These are phyloP conservation scores for Ogataea salicorniae DNA, from an alignment of 805 yeast species.

Conservation along the genomic window DNA sequence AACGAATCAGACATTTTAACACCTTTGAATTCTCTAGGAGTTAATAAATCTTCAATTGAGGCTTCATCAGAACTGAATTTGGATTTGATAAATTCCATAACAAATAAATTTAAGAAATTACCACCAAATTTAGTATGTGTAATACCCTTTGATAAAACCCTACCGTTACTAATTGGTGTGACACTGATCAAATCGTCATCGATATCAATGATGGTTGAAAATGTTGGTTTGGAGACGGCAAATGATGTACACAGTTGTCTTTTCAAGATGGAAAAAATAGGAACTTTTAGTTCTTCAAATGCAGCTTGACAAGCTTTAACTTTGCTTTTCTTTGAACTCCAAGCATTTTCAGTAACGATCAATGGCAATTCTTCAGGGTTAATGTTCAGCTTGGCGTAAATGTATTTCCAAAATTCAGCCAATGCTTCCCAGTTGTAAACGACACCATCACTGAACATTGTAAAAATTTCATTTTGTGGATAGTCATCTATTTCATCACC, in stretches of 20 bases:
- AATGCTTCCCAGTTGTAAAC: conserved; percentile 72
- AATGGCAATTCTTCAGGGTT: conserved; percentile 61
- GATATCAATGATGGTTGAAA: conserved; percentile 75
- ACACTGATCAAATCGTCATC: conserved; percentile 68
- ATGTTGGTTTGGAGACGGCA: conserved; percentile 66
- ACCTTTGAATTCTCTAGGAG: conserved; percentile 29
- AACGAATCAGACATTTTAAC: conserved; percentile 32
- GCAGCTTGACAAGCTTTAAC: conserved; percentile 61
- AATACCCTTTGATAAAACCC: conserved; percentile 59
- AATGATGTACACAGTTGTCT: conserved; percentile 74
- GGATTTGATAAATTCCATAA: conserved; percentile 41
- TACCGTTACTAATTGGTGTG: conserved; percentile 75
- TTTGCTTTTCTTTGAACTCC: conserved; percentile 61
- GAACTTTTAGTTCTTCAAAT: conserved; percentile 69
- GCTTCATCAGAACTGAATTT: conserved; percentile 25
- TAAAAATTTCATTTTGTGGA: conserved; percentile 47
- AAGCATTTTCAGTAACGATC: conserved; percentile 49
- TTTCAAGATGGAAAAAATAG: conserved; percentile 69
- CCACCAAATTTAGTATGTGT: conserved; percentile 76
- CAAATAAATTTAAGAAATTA: conserved; percentile 68
- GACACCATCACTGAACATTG: conserved; percentile 57
- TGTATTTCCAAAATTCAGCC: conserved; percentile 60
- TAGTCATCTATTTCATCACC: conserved; percentile 40
- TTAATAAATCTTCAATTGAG: conserved; percentile 25
- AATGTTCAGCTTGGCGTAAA: conserved; percentile 49